A percentile compares a stretch with the other conserved stretches of the same genome.
Conservation (phyloP, 2,329 filamentous ascomycete genomes). For the Ambrosiella xylebori region DNA sequence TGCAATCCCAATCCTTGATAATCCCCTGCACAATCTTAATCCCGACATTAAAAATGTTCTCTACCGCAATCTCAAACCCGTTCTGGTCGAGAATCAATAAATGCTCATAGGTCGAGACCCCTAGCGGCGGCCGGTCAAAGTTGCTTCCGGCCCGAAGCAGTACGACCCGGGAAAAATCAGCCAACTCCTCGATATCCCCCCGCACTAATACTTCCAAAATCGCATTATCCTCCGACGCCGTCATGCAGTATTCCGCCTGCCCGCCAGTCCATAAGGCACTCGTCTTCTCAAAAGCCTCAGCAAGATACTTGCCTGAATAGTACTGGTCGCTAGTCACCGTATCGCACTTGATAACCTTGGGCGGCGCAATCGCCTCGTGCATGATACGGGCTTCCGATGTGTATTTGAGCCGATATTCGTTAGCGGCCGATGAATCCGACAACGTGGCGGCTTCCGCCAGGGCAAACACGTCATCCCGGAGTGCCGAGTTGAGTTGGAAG, state of each 20-base stretch:
- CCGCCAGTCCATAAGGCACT: constrained; percentile 50
- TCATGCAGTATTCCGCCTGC: constrained; percentile 50
- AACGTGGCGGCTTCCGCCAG: constrained; percentile 36
- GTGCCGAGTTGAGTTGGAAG: constrained; percentile 44
- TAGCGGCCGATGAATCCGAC: constrained; percentile 30
- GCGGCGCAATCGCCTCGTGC: constrained; percentile 26
- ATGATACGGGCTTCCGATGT: constrained; percentile 24
- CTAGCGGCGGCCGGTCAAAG: constrained; percentile 52
- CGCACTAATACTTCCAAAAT: constrained; percentile 48
- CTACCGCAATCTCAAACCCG: constrained; percentile 42
- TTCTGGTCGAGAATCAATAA: constrained; percentile 43
- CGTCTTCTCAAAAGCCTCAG: constrained; percentile 47
- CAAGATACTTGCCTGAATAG: constrained; percentile 44
- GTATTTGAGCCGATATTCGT: constrained; percentile 39
- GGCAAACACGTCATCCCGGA: constrained; percentile 34
- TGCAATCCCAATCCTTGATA: constrained; percentile 39
- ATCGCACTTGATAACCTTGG: constrained; percentile 47
- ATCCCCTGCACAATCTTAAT: constrained; percentile 49
- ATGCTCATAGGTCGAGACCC: constrained; percentile 38
- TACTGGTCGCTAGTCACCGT: constrained; percentile 56
- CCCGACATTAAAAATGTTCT: constrained; percentile 51
- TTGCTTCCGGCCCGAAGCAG: constrained; percentile 51
- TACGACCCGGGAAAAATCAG: constrained; percentile 51
- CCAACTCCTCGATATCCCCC: constrained; percentile 34
- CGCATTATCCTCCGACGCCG: constrained; percentile 57